These are phyloP conservation scores for Eucalyptus regnans DNA, from an alignment of 345 rosid genomes.

Conservation along the genomic window DNA sequence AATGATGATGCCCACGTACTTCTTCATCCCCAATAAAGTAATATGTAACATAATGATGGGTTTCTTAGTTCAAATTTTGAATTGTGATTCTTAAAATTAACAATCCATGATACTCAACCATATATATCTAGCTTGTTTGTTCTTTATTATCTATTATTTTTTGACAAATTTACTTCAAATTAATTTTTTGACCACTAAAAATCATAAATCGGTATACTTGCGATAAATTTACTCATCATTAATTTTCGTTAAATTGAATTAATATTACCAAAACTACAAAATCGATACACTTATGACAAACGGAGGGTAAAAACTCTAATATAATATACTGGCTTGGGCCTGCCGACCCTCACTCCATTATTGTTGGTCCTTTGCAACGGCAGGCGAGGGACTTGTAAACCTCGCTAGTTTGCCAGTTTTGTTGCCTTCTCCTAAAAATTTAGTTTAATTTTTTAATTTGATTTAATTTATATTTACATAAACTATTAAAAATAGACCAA, in stretches of 20 bases:
- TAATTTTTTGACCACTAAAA: too few relatives aligned
- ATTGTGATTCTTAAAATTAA: background rate
- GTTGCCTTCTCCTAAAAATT: too few relatives aligned
- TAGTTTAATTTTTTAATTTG: too few relatives aligned
- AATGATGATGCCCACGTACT: background rate
- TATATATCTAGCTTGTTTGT: background rate
- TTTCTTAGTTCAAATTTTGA: background rate
- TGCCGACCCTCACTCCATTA: rapidly evolving
- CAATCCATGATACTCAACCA: background rate
- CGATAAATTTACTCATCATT: rapidly evolving
- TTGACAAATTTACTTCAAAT: rapidly evolving
- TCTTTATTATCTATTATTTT: background rate
- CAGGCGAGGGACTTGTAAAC: rapidly evolving
- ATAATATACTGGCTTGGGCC: too few relatives aligned
- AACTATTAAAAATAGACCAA: too few relatives aligned
- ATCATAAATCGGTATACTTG: rapidly evolving
- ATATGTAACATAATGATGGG: background rate
- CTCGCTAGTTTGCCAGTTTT: rapidly evolving
- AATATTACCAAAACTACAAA: too few relatives aligned
- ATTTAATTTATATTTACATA: too few relatives aligned
- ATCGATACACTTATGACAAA: too few relatives aligned
- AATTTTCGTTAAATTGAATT: too few relatives aligned
- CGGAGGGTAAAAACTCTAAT: rapidly evolving
- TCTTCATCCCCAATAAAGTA: background rate
- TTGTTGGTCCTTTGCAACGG: rapidly evolving